Base-by-base conservation (phyloP, 345 rosid species). In the Abelmoschus esculentus region DNA sequence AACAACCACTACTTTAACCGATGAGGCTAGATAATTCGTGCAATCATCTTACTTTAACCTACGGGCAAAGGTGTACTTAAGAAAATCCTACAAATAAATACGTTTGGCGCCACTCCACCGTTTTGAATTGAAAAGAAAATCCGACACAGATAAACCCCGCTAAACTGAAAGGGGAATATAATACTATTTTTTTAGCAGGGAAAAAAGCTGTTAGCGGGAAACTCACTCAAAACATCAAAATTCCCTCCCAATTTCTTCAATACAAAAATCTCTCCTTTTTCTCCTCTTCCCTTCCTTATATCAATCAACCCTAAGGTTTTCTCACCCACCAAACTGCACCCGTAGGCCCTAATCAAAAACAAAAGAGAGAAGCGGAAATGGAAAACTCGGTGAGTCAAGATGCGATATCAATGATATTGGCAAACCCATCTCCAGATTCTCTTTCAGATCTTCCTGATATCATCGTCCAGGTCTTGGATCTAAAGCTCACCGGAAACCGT, bases 401-500 rank as follows among this genome's bases (percentile, higher is more conserved):
- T 78, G 91, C 88, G 15, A 79, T 91, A 0, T 82, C 87, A 10
- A 73, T 81, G 2, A 74, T 89, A 4, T 72, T 87, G 29, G 69
- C 90, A 0, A 76, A 80, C 72, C 97, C 91, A 1, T 85, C 90
- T 13, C 87, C 90, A 2, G 96, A 91, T 65, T 84, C 90, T 0
- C 60, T 82, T 26, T 61, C 50, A 46, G 81, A 84, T 62, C 74
- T 86, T 36, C 80, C 86, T 34, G 86, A 82, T 32, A 76, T 91
- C 71, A 71, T 91, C 42, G 81, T 89, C 52, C 96, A 91, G 70
- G 91, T 91, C 56, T 78, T 93, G 55, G 90, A 91, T 74, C 97
- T 93, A 44, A 89, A 88, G 72, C 83, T 87, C 44, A 82, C 87
- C 6, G 97, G 97, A 54, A 89, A 87, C 61, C 83, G 96, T 46